These are phyloP conservation scores for Phanerochaete carnosa DNA, from an alignment of 768 basidiomycete genomes.

Conservation along the genomic window DNA sequence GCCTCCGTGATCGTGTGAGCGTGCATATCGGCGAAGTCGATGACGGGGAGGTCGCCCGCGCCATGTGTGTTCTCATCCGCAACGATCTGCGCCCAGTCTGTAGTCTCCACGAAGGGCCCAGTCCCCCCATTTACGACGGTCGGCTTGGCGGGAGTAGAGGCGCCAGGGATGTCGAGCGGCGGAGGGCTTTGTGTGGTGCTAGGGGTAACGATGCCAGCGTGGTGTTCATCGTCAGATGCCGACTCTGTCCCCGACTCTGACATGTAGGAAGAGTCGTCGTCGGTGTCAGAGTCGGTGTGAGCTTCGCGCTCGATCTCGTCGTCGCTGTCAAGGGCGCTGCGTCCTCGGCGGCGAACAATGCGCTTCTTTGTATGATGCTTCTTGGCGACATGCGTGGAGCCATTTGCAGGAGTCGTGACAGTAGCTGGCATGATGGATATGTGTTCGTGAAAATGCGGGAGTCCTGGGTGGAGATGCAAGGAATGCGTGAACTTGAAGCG, in stretches of 20 bases:
- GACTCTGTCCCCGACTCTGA: slow-evolving; percentile 74
- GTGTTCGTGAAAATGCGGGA: slow-evolving; percentile 1
- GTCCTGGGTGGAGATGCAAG: not conserved
- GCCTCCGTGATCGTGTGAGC: slow-evolving; percentile 29
- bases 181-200: slow-evolving; percentile 61
- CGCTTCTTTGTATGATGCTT: slow-evolving; percentile 26
- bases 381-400: not conserved
- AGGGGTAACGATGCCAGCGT: slow-evolving; percentile 57
- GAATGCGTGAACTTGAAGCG: not conserved
- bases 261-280: slow-evolving; percentile 57
- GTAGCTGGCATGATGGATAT: slow-evolving; percentile 15
- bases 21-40: slow-evolving; percentile 69
- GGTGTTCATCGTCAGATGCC: slow-evolving; percentile 50
- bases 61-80: slow-evolving; percentile 65
- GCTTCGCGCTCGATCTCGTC: slow-evolving; percentile 75
- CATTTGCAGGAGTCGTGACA: slow-evolving; percentile 5
- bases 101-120: slow-evolving; percentile 46
- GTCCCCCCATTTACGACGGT: slow-evolving; percentile 28
- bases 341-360: slow-evolving; percentile 58
- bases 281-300: slow-evolving; percentile 66
- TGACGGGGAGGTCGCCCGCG: slow-evolving; percentile 67
- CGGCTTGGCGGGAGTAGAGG: slow-evolving; percentile 20
- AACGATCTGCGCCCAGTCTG: slow-evolving; percentile 86
- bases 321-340: slow-evolving; percentile 66
- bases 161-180: slow-evolving; percentile 20